Conservation (phyloP, 1,139 yeast species). For the Saccharomyces hybrid region DNA sequence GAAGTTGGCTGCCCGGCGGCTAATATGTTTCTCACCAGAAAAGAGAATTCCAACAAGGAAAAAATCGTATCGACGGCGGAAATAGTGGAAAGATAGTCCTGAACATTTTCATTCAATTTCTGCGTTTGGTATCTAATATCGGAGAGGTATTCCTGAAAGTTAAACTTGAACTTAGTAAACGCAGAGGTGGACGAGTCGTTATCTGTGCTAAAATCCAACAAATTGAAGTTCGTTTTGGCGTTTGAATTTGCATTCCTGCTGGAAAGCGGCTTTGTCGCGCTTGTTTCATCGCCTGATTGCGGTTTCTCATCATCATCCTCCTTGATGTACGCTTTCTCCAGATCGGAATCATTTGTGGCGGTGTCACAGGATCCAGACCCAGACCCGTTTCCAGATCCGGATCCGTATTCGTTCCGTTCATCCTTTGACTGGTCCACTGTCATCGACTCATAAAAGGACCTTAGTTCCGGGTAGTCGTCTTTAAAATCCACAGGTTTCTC, state of each 20-base stretch:
- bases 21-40: slow-evolving; percentile 5
- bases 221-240: not conserved
- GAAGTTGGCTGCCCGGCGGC: not conserved
- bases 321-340: slow-evolving; percentile 6
- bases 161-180: slow-evolving; percentile 15
- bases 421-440: slow-evolving; percentile 11
- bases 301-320: slow-evolving; percentile 5
- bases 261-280: not conserved
- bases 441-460: slow-evolving; percentile 21
- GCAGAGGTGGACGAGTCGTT: not conserved
- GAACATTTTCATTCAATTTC: slow-evolving; percentile 23
- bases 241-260: slow-evolving; percentile 1
- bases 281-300: not conserved
- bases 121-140: slow-evolving; percentile 19
- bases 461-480: slow-evolving; percentile 27
- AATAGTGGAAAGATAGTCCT: slow-evolving; percentile 26
- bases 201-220: slow-evolving; percentile 8
- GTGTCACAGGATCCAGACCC: slow-evolving; percentile 3
- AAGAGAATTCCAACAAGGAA: slow-evolving; percentile 18
- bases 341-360: not conserved
- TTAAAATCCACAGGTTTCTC: slow-evolving; percentile 20
- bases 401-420: slow-evolving; percentile 7
- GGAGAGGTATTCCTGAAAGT: slow-evolving; percentile 20
- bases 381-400: slow-evolving; percentile 2
- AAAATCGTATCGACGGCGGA: slow-evolving; percentile 21